Base-by-base conservation (phyloP, 169 alveolate species). In the Plasmodium blacklocki region DNA sequence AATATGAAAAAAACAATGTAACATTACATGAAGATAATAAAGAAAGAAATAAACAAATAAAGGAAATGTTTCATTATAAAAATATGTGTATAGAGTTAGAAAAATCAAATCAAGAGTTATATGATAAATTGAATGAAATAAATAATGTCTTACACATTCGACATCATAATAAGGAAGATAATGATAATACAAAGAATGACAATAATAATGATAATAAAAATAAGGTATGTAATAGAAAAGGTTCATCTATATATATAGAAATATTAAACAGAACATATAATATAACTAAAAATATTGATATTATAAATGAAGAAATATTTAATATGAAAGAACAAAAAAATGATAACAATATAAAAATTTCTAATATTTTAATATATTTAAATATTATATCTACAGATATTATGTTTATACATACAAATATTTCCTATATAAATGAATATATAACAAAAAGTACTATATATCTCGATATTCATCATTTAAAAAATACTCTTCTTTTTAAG, bases 281-380 rank as follows among this genome's bases (percentile, higher is more conserved):
- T 64, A 76, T 76, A 52, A 23, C 14, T 2, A 76, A 76, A 19
- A 49, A 43, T 56, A 70, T 76, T n/a, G 71, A 76, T 29, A 68
- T 68, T 19, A 54, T 76, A 26, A 76, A 21, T 12, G 63, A 52
- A 15, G 74, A 64, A n/a, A 19, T 76, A n/a, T 76, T 70, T 7
- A 43, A 15, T 12, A 49, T 63, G 23, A 45, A 64, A 39, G 32
- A n/a, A 15, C 64, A 62, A 14, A 49, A 58, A 15, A 21, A n/a
- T 6, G 6, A 5, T 15, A 58, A 50, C 49, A 73, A 62, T 15
- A 62, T 14, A 15, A 75, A 76, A 8, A 29, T 43, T n/a, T 76
- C 71, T 21, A 70, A 76, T 21, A 64, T 68, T 11, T 43, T 76
- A 19, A 26, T 52, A 49, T 66, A 14, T 47, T 45, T 76, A 19